phyloP scores from a whole-genome alignment of 108 stramenopile genomes.

The Aurantiochytrium sp. region DNA sequence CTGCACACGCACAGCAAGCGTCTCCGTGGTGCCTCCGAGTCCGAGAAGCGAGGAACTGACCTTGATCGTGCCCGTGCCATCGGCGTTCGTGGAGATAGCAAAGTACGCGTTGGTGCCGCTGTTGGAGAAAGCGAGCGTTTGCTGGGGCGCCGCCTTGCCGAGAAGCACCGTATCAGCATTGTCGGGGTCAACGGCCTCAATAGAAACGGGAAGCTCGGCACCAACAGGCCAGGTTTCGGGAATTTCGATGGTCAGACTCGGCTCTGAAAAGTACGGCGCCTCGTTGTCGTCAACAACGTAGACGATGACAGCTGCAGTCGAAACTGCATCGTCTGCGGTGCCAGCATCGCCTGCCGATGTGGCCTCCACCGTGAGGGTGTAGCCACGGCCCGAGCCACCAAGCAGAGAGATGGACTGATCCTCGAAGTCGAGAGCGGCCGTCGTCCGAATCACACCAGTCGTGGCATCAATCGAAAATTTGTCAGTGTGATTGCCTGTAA shows the following conservation, averaged over 20 bases:
- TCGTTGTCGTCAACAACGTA: conserved; percentile 10
- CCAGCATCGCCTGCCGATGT: not conserved
- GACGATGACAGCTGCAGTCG: not conserved
- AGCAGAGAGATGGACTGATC: not conserved
- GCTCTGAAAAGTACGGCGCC: not conserved
- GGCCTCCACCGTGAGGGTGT: not conserved
- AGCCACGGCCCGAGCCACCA: not conserved
- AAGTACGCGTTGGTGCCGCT: not conserved
- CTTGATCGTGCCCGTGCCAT: not conserved
- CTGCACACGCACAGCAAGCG: not conserved
- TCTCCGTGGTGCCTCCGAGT: no score
- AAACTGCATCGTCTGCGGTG: not conserved
- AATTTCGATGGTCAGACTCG: not conserved
- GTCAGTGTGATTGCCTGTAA: not conserved
- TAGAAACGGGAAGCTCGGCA: not conserved
- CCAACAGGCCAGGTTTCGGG: not conserved
- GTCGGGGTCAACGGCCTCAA: not conserved
- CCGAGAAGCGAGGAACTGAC: not conserved
- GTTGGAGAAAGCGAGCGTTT: not conserved
- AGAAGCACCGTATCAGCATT: not conserved
- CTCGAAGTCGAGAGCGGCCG: not conserved
- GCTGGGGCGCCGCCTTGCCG: not conserved
- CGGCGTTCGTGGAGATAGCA: not conserved
- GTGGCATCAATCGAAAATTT: not conserved
- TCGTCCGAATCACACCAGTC: not conserved